A percentile compares a stretch with the other conserved stretches of the same genome.
phyloP scores from a whole-genome alignment of 352 stramenopile genomes.

The Pythium inflatum region DNA sequence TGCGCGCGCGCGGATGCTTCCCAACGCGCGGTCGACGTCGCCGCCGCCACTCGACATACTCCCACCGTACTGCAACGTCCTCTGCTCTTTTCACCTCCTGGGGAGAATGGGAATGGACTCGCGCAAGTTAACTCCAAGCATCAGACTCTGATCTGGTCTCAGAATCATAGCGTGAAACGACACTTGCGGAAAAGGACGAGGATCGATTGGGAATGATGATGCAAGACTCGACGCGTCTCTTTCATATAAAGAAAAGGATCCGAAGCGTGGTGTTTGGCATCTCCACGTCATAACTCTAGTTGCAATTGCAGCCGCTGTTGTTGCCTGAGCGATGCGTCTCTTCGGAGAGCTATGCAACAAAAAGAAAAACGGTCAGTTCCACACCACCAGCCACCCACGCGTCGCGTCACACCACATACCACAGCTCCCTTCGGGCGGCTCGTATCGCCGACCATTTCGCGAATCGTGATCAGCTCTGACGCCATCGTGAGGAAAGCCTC shows the following conservation, averaged over 20 bases:
- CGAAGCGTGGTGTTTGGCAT: neutral
- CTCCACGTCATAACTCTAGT: conserved; percentile 24
- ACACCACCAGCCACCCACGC: neutral
- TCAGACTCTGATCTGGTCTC: conserved; percentile 16
- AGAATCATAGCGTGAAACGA: no score
- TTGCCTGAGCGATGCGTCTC: conserved; percentile 32
- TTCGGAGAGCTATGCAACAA: conserved; percentile 29
- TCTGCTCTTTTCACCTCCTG: neutral
- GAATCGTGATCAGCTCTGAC: conserved; percentile 96
- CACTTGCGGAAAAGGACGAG: no score
- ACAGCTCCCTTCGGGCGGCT: conserved; percentile 69
- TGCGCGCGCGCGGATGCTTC: conserved; percentile 78
- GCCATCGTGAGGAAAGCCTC: conserved; percentile 99
- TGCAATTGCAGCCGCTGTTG: conserved; percentile 37
- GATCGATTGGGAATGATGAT: no score
- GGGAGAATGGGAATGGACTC: neutral
- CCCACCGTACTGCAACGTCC: conserved; percentile 23
- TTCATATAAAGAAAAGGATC: conserved; percentile 13
- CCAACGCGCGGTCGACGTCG: conserved; percentile 78
- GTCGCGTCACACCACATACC: conserved; percentile 46
- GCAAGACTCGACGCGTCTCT: neutral
- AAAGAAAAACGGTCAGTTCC: neutral
- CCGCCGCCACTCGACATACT: conserved; percentile 34
- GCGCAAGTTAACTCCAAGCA: conserved; percentile 15
- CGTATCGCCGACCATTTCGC: conserved; percentile 82